Evolutionary conservation across 2,329 filamentous ascomycete species (phyloP).

Genomic region (Aureobasidium sp.): DNA sequence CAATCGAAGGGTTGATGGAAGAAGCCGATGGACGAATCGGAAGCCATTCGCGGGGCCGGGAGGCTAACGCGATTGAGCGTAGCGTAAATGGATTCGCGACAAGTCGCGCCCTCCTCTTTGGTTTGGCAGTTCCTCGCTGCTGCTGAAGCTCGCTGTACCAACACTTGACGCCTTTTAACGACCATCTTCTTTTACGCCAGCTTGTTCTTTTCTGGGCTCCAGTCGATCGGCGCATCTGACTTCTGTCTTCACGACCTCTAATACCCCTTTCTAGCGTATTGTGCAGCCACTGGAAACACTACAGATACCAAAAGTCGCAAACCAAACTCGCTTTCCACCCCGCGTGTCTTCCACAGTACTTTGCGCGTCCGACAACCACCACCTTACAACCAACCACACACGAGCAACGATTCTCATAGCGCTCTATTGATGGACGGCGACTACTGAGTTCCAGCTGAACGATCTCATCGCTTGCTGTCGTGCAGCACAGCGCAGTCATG

Average conservation of each 20-base stretch:
- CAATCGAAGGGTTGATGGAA: neutral
- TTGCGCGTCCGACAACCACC: neutral
- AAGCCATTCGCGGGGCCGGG: neutral
- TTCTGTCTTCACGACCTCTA: neutral
- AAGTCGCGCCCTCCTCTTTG: neutral
- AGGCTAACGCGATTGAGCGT: neutral
- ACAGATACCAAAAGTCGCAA: neutral
- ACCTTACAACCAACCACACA: neutral
- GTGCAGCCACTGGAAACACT: neutral
- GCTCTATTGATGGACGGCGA: constrained; percentile 4
- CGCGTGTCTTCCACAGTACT: constrained; percentile 5
- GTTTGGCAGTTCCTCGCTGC: neutral
- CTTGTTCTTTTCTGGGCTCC: neutral
- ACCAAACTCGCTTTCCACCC: constrained; percentile 9
- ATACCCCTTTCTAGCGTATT: neutral
- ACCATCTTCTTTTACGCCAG: constrained; percentile 7
- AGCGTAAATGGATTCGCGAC: constrained; percentile 2
- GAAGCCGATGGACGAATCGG: neutral
- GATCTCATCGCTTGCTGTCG: neutral
- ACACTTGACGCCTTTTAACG: constrained; percentile 8
- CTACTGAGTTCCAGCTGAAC: neutral
- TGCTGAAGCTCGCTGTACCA: neutral
- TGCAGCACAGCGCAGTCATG: constrained; percentile 20
- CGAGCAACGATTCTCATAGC: neutral
- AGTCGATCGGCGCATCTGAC: neutral